A percentile compares a stretch with the other conserved stretches of the same genome.
Conservation (phyloP, 139 green algal species). For the Coelastrella sp. region DNA sequence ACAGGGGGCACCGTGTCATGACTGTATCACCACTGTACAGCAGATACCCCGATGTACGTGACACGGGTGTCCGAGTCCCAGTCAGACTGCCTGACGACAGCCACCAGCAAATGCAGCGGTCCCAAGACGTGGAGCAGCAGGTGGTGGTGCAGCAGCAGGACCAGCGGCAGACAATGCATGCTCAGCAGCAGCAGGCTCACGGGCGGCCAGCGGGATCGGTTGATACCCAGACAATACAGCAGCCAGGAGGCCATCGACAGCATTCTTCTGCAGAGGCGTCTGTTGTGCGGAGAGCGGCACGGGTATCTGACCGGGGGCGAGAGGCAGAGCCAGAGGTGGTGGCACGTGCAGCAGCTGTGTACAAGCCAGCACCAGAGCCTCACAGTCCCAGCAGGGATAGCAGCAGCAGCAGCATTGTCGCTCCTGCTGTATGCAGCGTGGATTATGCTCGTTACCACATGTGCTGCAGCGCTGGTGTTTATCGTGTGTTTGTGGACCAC, state of each 20-base stretch:
- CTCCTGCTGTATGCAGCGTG: neutral
- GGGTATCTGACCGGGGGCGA: too few relatives aligned
- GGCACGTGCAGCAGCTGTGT: too few relatives aligned
- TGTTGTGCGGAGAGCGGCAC: too few relatives aligned
- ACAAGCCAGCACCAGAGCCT: too few relatives aligned
- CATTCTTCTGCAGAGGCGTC: too few relatives aligned
- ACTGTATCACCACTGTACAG: conserved; percentile 85
- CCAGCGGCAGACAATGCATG: neutral
- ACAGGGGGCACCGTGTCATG: conserved; percentile 86
- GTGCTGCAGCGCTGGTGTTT: conserved; percentile 65
- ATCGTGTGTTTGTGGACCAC: conserved; percentile 90
- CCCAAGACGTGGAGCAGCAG: neutral
- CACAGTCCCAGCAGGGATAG: too few relatives aligned
- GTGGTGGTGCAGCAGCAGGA: neutral
- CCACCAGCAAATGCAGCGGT: neutral
- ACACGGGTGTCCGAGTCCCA: conserved; percentile 71
- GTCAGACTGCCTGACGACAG: conserved; percentile 60
- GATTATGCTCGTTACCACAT: conserved; percentile 58
- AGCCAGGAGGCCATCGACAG: too few relatives aligned
- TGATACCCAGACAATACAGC: too few relatives aligned
- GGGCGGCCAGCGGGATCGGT: too few relatives aligned
- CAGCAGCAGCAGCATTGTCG: too few relatives aligned
- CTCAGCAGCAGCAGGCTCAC: neutral
- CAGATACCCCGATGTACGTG: conserved; percentile 64
- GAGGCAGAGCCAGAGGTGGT: too few relatives aligned